These are phyloP conservation scores for Penicillium fuscoglaucum DNA, from an alignment of 2,329 filamentous ascomycete species.

Conservation along the genomic window DNA sequence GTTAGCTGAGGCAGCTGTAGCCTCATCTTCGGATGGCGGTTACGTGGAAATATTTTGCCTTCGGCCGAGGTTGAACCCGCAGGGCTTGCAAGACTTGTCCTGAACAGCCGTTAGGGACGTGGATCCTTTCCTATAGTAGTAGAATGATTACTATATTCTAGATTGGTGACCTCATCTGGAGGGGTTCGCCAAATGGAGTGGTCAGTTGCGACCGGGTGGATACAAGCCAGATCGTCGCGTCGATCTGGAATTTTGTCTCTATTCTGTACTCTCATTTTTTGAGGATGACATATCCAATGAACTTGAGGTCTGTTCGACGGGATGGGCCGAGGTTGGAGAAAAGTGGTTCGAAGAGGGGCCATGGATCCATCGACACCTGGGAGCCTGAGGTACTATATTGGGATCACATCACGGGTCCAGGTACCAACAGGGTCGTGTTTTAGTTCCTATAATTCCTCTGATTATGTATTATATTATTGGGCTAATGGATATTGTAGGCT, in stretches of 20 bases:
- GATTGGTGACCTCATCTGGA: neutral
- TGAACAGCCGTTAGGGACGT: neutral
- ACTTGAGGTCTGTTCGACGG: too few species aligned
- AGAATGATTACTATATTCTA: neutral
- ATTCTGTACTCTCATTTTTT: neutral
- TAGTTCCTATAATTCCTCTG: neutral
- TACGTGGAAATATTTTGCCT: neutral
- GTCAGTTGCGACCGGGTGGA: neutral
- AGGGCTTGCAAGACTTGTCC: neutral
- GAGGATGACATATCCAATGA: neutral
- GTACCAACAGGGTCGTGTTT: neutral
- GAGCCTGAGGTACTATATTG: neutral
- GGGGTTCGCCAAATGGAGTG: neutral
- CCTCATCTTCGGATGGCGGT: neutral
- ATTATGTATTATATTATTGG: neutral
- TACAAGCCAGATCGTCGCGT: neutral
- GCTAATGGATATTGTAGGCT: neutral
- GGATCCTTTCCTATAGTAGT: neutral
- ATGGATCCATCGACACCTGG: neutral
- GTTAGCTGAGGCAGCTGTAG: neutral
- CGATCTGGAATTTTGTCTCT: neutral
- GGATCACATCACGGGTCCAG: neutral
- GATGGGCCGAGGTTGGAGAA: neutral
- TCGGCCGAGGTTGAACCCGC: neutral
- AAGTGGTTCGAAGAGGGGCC: neutral